Evolutionary conservation across 768 basidiomycete genomes (phyloP), one percentile per base, ranked within the genome.

Genomic region (button mushroom (Agaricus bisporus)): DNA sequence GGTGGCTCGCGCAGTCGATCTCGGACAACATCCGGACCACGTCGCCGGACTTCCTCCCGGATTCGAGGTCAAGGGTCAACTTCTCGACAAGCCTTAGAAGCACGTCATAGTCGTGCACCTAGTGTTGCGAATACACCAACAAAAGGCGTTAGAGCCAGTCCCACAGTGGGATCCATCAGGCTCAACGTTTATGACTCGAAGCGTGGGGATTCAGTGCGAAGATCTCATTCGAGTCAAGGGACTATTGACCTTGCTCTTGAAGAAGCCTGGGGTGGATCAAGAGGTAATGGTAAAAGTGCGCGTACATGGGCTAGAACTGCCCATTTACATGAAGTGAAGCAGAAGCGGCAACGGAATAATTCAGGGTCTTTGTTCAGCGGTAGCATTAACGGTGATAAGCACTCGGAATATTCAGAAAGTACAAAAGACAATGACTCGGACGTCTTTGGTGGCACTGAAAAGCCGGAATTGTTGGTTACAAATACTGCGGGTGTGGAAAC

Each of bases 261-360:
- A 29, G 37, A 41, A 17, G 26, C 51, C 14, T 50, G 46, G 38
- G 59, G 45, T 62, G 65, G 55, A 36, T 64, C 29, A 20, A 59
- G 59, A 14, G 64, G 66, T 39, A 69, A 68, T 5, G 75, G 75
- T 6, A 71, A 68, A 48, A 76, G 77, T 50, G 76, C 78, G 15
- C 79, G 76, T 56, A 74, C 74, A 36, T 83, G 82, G 77, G 85
- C 85, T 18, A 71, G 82, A 36, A 83, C 73, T 0, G 81, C 86
- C 3, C 86, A 88, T 70, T 59, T 88, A 43, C 86, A 88, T 35
- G 53, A 54, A 29, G 53, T 54, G 29, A 54, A 48, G 32, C 39
- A 10, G 4, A 54, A 48, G 46, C 17, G 39, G 41, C 36, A 22
- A 18, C 45, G 32, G 17, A 11, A 42, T n/a, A 41, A 18, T 12